A percentile compares a stretch with the other conserved stretches of the same genome.
Conservation (phyloP, 2,329 filamentous ascomycete species). For the Pseudogymnoascus sp. region DNA sequence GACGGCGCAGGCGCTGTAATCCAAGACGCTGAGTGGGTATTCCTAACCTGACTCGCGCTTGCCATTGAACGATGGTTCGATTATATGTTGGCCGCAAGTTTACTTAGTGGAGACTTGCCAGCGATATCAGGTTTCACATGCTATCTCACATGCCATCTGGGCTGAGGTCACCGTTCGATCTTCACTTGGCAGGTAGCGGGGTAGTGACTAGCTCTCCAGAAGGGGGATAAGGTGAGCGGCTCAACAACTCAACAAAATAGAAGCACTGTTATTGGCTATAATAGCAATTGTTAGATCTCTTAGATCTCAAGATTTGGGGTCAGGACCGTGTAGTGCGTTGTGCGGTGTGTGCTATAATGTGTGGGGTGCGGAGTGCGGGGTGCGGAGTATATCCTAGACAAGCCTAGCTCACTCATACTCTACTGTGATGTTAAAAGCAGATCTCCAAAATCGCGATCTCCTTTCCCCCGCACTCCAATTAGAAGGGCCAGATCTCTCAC, state of each 20-base stretch:
- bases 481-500: neutral
- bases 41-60: neutral
- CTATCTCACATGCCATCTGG: neutral
- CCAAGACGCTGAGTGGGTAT: neutral
- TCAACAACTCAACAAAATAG: neutral
- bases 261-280: neutral
- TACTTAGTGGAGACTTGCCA: neutral
- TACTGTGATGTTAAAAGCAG: neutral
- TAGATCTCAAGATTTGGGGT: neutral
- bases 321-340: neutral
- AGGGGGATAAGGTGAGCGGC: neutral
- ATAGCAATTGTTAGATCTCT: neutral
- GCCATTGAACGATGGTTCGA: neutral
- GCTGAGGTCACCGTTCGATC: neutral
- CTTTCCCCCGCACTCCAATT: conserved; percentile 4
- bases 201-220: neutral
- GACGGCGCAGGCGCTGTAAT: neutral
- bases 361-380: conserved; percentile 3
- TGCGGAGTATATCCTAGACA: neutral
- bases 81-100: neutral
- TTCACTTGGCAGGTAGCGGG: neutral
- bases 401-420: neutral
- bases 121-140: neutral
- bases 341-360: neutral
- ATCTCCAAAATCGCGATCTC: neutral